These are phyloP conservation scores for Amyloporia xantha DNA, from an alignment of 768 basidiomycete species.

Conservation along the genomic window DNA sequence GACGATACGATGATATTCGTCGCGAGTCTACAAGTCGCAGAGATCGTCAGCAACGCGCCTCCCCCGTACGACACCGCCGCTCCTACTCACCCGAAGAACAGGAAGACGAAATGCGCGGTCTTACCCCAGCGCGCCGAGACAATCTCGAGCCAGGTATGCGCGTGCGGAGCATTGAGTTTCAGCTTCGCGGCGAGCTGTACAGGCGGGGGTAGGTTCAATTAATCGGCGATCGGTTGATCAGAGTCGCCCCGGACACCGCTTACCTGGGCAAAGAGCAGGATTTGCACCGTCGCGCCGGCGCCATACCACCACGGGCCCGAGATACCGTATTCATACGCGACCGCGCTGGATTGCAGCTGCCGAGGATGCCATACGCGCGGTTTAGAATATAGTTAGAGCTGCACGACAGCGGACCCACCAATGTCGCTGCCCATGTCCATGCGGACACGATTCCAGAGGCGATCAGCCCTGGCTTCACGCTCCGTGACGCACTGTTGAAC, in stretches of 20 bases:
- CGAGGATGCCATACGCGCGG: background rate
- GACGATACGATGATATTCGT: slow-evolving; percentile 92
- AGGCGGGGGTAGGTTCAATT: background rate
- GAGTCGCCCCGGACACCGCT: slow-evolving; percentile 5
- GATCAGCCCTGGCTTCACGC: slow-evolving; percentile 87
- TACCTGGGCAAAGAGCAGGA: slow-evolving; percentile 84
- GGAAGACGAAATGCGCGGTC: slow-evolving; percentile 73
- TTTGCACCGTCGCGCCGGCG: slow-evolving; percentile 81
- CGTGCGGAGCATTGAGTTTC: slow-evolving; percentile 85
- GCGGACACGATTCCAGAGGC: slow-evolving; percentile 90
- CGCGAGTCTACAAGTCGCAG: slow-evolving; percentile 45
- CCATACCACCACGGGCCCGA: slow-evolving; percentile 91
- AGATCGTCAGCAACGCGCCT: background rate
- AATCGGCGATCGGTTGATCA: background rate
- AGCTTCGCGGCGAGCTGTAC: slow-evolving; percentile 79
- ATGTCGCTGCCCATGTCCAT: slow-evolving; percentile 86
- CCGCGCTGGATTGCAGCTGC: slow-evolving; percentile 72
- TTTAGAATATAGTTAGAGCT: too few species aligned
- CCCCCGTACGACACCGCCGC: background rate
- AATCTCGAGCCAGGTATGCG: slow-evolving; percentile 88
- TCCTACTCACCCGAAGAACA: slow-evolving; percentile 69
- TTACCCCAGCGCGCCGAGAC: slow-evolving; percentile 76
- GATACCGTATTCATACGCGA: slow-evolving; percentile 82
- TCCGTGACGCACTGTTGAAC: slow-evolving; percentile 75
- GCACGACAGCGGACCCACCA: slow-evolving; percentile 45